A percentile compares a stretch with the other conserved stretches of the same genome.
Conservation (phyloP, 495 filamentous ascomycete species). For the Hypoxylon intermedium region DNA sequence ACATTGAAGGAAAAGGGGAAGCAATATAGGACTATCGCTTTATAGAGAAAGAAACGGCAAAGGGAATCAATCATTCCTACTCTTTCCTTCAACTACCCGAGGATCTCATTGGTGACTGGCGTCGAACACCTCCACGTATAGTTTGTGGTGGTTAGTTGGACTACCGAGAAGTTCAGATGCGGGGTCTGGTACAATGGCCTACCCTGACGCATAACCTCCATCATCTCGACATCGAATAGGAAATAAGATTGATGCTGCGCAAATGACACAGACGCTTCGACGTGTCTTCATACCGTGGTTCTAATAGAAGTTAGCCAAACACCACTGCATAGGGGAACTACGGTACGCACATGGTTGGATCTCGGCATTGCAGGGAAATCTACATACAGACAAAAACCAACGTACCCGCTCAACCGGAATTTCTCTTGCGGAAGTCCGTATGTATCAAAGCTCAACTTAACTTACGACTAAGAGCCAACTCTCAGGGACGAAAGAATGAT, state of each 20-base stretch:
- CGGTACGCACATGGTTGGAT: conserved; percentile 19
- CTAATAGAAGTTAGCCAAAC: background rate
- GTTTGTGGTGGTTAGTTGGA: conserved; percentile 14
- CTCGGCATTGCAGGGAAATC: conserved; percentile 32
- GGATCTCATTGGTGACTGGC: conserved; percentile 23
- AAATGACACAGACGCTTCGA: conserved; percentile 7
- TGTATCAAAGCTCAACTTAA: no score
- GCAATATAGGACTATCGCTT: no score
- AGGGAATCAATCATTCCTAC: background rate
- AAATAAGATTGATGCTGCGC: conserved; percentile 16
- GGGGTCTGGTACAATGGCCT: conserved; percentile 16
- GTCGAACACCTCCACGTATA: conserved; percentile 15
- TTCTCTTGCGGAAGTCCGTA: conserved; percentile 25
- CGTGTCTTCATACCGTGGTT: background rate
- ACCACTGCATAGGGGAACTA: background rate
- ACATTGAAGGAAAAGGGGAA: no score
- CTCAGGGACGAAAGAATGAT: background rate
- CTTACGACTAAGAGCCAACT: no score
- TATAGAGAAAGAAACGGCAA: no score
- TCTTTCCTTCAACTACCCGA: conserved; percentile 6
- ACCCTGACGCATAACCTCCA: conserved; percentile 24
- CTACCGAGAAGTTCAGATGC: conserved; percentile 34
- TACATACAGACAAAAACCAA: conserved; percentile 4
- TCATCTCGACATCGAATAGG: conserved; percentile 26
- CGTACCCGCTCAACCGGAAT: conserved; percentile 31